phyloP scores from a whole-genome alignment of 106 monocot species.

The Vanilla planifolia region DNA sequence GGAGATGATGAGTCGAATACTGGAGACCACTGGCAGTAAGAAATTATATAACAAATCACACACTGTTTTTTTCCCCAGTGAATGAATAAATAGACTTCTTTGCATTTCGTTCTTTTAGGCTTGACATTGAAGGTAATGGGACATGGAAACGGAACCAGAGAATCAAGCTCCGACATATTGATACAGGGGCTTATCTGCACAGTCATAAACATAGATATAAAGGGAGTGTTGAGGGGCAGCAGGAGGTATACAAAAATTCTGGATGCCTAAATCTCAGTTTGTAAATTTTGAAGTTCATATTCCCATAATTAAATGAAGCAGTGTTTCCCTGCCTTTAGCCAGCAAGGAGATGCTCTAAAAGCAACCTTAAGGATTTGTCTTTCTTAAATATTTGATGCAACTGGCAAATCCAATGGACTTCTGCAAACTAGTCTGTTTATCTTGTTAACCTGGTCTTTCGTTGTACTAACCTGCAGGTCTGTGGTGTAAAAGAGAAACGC shows the following conservation, averaged over 20 bases:
- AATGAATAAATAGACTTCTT: too few species aligned
- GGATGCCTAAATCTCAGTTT: background rate
- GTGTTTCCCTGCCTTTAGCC: background rate
- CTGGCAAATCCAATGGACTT: too few species aligned
- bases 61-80: too few species aligned
- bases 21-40: conserved; percentile 76
- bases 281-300: background rate
- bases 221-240: conserved; percentile 63
- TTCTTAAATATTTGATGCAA: too few species aligned
- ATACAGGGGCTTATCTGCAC: conserved; percentile 77
- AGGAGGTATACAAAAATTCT: conserved; percentile 42
- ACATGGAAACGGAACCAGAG: conserved; percentile 77
- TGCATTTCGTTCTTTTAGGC: conserved; percentile 13
- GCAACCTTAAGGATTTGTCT: too few species aligned
- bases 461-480: conserved; percentile 33
- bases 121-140: conserved; percentile 60
- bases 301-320: background rate
- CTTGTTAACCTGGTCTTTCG: background rate
- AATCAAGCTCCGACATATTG: conserved; percentile 54
- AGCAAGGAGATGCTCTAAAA: background rate
- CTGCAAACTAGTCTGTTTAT: too few species aligned
- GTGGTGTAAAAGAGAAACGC: conserved; percentile 59
- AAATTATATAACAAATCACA: too few species aligned
- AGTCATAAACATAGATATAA: conserved; percentile 74
- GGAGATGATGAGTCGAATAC: conserved; percentile 60